Evolutionary conservation across 2,329 filamentous ascomycete species (phyloP), one percentile per base, ranked within the genome.

Genomic region (Sordariomycetes sp.): DNA sequence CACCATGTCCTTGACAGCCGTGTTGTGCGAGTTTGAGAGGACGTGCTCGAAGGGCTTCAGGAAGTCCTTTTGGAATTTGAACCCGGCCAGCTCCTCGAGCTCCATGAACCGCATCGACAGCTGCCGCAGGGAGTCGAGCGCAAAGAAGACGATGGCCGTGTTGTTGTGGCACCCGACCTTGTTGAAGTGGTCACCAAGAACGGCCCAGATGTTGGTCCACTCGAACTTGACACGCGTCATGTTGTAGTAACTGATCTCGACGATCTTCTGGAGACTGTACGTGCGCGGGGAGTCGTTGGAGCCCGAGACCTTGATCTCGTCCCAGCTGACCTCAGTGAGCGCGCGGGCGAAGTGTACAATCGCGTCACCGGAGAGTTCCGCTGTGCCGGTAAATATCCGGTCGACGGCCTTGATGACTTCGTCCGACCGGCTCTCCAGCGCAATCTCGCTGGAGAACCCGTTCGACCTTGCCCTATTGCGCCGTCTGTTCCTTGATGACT

Each of bases 31-130:
- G 68, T 99, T 97, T 59, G 88, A 86, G 74, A 99, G 89, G 64
- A 99, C 90, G 69, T 97, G 90, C 73, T 99, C 92, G 64, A 99
- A 99, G 0, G 95, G 94, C 71, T 96, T 97, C 57, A 99, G 74
- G 69, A 99, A 99, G 68, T 99, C 92, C 69, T 99, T 99, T 65
- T 99, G 94, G 67, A 99, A 99, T 70, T 97, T 97, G 81, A 99
- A 99, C 65, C 95, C 94, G 1, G 94, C 90, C 63, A 99, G 73
- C 69, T 99, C 94, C 68, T 96, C 94, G 60, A 97, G 90, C 70
- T 99, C 94, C 87, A 99, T 89, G 68, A 99, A 99, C 20, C 91
- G 87, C 91, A 99, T 97, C 0, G 92, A 96, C 48, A 99, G 75
- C 69, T 99, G 94, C 48, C 95, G 84, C 52, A 99, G 73, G 2